Evolutionary conservation across 805 yeast species (phyloP), one percentile per base, ranked within the genome.

Genomic region (Barnettozyma californica): DNA sequence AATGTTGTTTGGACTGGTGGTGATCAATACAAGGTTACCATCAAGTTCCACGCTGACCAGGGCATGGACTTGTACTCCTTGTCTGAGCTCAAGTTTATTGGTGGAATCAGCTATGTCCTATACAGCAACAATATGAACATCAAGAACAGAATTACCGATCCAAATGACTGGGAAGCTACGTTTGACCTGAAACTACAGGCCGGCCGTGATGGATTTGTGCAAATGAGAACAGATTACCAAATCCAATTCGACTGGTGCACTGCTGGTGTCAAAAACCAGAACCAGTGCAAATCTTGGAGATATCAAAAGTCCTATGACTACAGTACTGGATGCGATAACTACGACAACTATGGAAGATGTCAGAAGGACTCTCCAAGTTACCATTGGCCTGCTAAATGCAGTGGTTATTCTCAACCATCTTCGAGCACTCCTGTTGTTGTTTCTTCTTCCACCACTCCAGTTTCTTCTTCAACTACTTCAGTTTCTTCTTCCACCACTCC

Each of bases 171-270:
- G 52, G 33, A 41, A 19, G 20, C 41, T 4, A 38, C 49, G 2
- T 25, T 50, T 11, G 31, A 19, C 5, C 21, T 50, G 16, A 18
- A 38, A 4, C 20, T 43, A 5, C 23, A 25, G 29, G 40, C 41
- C 14, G 37, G 31, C 10, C n/a, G 31, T 4, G 26, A 47, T n/a
- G 46, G 51, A 7, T 14, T 33, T 13, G 48, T 47, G 25, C 31
- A 42, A 18, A 43, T 47, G 47, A 46, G 44, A 31, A 41, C 42
- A 13, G 35, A 21, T 4, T 56, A 45, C 43, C 49, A 53, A 33
- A 56, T 60, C 16, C 61, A 60, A 44, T 58, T 38, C 36, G 61
- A 60, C 21, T 60, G 64, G 62, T 56, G 62, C 44, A 21, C 53
- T n/a, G 51, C 62, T n/a, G 59, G 58, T 44, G 59, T 25, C 11